Percentiles rank a stretch among this genome's conserved stretches.
Evolutionary conservation across 2,329 filamentous ascomycete genomes (phyloP).

Genomic region (Ilyonectria sp.): DNA sequence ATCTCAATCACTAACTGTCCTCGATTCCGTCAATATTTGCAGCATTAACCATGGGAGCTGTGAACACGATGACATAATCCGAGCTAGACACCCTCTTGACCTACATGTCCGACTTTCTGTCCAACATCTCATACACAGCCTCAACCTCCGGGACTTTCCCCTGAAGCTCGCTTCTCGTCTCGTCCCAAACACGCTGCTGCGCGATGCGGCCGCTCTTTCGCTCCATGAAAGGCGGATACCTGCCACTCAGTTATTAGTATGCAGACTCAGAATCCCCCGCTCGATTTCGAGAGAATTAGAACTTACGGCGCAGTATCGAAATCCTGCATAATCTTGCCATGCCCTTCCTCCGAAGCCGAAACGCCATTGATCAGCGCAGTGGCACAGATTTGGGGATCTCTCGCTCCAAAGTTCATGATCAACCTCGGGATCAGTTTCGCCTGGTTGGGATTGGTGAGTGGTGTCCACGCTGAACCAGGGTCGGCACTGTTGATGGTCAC

Average conservation of each 20-base stretch:
- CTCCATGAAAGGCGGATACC: slow-evolving; percentile 56
- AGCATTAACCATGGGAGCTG: no score
- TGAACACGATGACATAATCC: no score
- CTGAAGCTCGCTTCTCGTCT: slow-evolving; percentile 44
- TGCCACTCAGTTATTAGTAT: slow-evolving; percentile 29
- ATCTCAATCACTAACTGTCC: no score
- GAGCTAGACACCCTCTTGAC: no score
- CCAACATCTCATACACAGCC: slow-evolving; percentile 41
- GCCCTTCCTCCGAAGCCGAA: slow-evolving; percentile 48
- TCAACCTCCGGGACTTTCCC: slow-evolving; percentile 45
- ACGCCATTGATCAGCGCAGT: slow-evolving; percentile 56
- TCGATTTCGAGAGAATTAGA: neutral
- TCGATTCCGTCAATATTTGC: no score
- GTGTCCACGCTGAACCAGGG: slow-evolving; percentile 57
- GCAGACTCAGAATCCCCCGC: neutral
- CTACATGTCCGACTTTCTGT: neutral
- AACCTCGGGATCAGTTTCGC: slow-evolving; percentile 54
- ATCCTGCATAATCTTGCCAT: slow-evolving; percentile 57
- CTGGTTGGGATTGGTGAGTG: slow-evolving; percentile 55
- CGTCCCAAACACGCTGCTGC: slow-evolving; percentile 46
- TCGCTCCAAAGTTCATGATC: slow-evolving; percentile 56
- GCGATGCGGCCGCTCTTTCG: slow-evolving; percentile 43
- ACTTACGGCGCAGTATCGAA: slow-evolving; percentile 54
- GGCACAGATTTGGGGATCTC: slow-evolving; percentile 55
- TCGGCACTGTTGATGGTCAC: slow-evolving; percentile 58